Base-by-base conservation (phyloP, 805 yeast species). In the Maudiozyma pseudohumilis region DNA sequence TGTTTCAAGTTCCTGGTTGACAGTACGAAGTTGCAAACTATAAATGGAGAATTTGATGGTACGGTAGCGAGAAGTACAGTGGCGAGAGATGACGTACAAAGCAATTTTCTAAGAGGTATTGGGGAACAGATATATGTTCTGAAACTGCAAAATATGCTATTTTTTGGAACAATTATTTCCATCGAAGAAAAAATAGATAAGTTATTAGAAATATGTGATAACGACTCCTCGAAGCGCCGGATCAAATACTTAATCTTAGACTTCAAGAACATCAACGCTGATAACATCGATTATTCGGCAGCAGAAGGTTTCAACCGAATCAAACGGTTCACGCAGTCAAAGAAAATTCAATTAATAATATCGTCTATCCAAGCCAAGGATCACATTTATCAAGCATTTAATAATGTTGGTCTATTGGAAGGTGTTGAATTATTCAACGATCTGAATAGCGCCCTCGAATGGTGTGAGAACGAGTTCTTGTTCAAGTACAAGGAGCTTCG, bases 1-100 rank as follows among this genome's bases (percentile, higher is more conserved):
- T 88, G 96, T 56, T 72, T 89, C 50, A 82, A 92, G n/a, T 92
- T 88, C 64, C 85, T 92, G n/a, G 80, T 88, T 34, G 94, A 84
- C 46, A 92, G 94, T 16, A 87, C 95, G 2, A 74, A 85, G 29
- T 71, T 78, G 32, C 85, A 92, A 22, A 87, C 89, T 12, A 75
- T 92, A 16, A 72, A 75, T 43, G 89, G 88, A 5, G 73, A 82
- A 16, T 87, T 79, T 55, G 80, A 92, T 7, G 97, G 98, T 5
- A 78, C 72, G 16, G 81, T 83, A 26, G 96, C 95, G 0, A 70
- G 94, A 42, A 87, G 96, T 3, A 87, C 96, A 0, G 96, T 92
- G 5, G 72, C 85, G 47, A 74, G 98, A 52, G 96, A 87, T 53
- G 86, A 89, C 4, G 75, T 80, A 40, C 95, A 92, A 59, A 86